Evolutionary conservation across 2,329 filamentous ascomycete genomes (phyloP).

Genomic region (Sporothrix phasma): DNA sequence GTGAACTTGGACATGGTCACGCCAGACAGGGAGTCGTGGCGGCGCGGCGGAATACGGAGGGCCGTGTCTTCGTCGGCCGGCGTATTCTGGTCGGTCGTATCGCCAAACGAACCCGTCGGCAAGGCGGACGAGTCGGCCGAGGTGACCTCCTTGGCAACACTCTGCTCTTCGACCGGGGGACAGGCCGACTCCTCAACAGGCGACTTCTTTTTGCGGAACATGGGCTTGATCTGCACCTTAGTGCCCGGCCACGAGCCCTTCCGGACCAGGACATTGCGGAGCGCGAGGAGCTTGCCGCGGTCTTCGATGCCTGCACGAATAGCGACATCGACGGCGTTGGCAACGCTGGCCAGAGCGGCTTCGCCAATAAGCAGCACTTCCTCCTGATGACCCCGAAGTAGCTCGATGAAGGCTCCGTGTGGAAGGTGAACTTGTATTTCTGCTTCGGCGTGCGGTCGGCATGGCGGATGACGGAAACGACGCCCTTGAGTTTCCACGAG

Average conservation of each 20-base stretch:
- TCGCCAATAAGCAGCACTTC: conserved; percentile 92
- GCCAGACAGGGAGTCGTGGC: conserved; percentile 78
- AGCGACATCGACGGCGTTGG: conserved; percentile 76
- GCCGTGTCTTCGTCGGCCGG: conserved; percentile 19
- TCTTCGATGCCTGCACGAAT: conserved; percentile 75
- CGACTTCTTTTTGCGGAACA: conserved; percentile 84
- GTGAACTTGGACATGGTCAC: conserved; percentile 90
- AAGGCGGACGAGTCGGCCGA: background rate
- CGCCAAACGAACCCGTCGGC: background rate
- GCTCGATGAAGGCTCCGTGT: conserved; percentile 92
- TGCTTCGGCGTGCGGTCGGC: conserved; percentile 97
- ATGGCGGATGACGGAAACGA: conserved; percentile 92
- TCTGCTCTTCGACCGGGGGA: conserved; percentile 28
- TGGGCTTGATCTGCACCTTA: conserved; percentile 97
- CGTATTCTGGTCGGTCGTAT: conserved; percentile 18
- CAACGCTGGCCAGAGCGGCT: conserved; percentile 77
- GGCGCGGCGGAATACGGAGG: conserved; percentile 41
- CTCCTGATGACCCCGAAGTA: conserved; percentile 90
- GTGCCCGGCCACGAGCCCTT: conserved; percentile 93
- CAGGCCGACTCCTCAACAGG: conserved; percentile 42
- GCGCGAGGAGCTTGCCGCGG: conserved; percentile 67
- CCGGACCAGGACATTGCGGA: conserved; percentile 80
- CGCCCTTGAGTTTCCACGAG: conserved; percentile 95
- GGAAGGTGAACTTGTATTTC: conserved; percentile 99
- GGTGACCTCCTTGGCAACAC: conserved; percentile 20